Base-by-base conservation (phyloP, 441 rosid species). In the Populus tomentosa region DNA sequence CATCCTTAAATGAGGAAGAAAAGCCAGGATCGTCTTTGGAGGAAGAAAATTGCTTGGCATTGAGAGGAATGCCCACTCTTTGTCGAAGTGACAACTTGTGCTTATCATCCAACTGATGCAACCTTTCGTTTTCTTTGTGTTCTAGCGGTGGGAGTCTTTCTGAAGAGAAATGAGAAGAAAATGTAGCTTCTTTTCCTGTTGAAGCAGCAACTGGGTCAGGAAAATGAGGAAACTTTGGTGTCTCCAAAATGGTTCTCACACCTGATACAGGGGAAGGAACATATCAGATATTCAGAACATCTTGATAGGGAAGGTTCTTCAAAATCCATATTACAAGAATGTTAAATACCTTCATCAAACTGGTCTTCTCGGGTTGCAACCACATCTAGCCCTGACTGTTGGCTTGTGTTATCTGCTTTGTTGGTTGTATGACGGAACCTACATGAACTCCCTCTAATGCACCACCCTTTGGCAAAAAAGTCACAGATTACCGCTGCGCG, bases 381-480 rank as follows among this genome's bases (percentile, higher is more conserved):
- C 36, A 75, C 69, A 72, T 76, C 84, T 77, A 64, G 83, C 46
- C 64, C 83, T 40, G 32, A 81, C 71, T 77, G 88, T 75, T 79
- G 86, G 70, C 70, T 73, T 68, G 78, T 69, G 76, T 23, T 67
- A 77, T 75, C 81, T 8, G 53, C 67, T 65, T 78, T 76, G 70
- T 86, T 89, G 61, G 86, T 92, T 69, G 84, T 74, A 79, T 96
- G 99, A 80, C 90, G 86, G 86, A 94, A 96, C 87, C 80, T 91
- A 85, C 99, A 96, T 6, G 87, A 87, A 71, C 73, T 86, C 80
- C 98, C 98, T 80, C 82, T 94, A 77, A 84, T 79, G 89, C 99
- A 96, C 97, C 98, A 89, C 38, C 99, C 98, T 86, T 84, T 90
- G 40, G 89, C 88, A 78, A 85, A 96, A 85, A 94, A 96, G 81